Conservation (phyloP, 1,284 basidiomycete genomes). For the Cryptococcus sp. region DNA sequence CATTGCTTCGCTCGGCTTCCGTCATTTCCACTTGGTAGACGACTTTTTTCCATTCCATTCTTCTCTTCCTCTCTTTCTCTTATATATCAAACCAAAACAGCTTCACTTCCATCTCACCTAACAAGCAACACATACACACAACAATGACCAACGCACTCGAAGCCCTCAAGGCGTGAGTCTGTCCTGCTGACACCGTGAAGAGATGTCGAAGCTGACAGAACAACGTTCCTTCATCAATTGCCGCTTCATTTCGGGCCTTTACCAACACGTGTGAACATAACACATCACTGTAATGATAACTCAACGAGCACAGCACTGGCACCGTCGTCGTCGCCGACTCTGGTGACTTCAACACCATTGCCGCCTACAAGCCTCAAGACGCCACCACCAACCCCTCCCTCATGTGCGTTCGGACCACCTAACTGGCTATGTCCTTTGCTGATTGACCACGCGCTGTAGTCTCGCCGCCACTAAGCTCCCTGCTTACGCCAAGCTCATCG, state of each 20-base stretch:
- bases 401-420: slow-evolving; percentile 41
- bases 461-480: slow-evolving; percentile 91
- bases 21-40: not conserved
- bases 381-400: slow-evolving; percentile 94
- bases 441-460: slow-evolving; percentile 24
- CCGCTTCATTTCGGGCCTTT: not conserved
- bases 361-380: slow-evolving; percentile 88
- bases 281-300: slow-evolving; percentile 10
- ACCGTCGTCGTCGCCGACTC: slow-evolving; percentile 95
- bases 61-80: slow-evolving; percentile 2
- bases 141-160: slow-evolving; percentile 85
- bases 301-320: slow-evolving; percentile 60
- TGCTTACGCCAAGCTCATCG: slow-evolving; percentile 79
- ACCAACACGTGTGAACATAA: not conserved
- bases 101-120: slow-evolving; percentile 49
- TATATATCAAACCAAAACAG: slow-evolving; percentile 58
- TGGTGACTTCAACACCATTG: slow-evolving; percentile 67
- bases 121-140: slow-evolving; percentile 1
- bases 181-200: not conserved
- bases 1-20: not conserved
- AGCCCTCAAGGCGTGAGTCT: slow-evolving; percentile 49
- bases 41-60: slow-evolving; percentile 6
- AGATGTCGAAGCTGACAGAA: not conserved
- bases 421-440: not conserved
- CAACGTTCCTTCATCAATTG: not conserved